Conservation (phyloP, 495 filamentous ascomycete genomes). For the Massariosphaeria phaeospora region DNA sequence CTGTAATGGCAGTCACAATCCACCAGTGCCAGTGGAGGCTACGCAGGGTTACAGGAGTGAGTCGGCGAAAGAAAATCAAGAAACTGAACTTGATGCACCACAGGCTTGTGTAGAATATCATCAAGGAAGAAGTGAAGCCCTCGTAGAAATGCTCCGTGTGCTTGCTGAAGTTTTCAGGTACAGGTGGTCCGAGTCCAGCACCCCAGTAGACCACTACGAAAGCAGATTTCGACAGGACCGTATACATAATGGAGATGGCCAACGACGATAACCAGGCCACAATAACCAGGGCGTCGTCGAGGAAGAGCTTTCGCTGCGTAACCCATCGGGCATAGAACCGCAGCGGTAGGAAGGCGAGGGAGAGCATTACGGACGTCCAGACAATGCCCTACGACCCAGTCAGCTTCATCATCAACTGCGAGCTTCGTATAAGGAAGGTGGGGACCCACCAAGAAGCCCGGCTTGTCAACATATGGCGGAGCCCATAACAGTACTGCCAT, state of each 20-base stretch:
- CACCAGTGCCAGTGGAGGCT: not conserved
- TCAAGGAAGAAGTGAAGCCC: no score
- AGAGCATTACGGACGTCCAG: not conserved
- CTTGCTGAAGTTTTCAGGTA: not conserved
- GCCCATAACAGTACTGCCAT: no score
- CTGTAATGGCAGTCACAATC: not conserved
- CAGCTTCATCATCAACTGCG: no score
- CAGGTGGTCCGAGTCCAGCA: not conserved
- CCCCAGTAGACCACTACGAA: not conserved
- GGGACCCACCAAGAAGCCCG: no score
- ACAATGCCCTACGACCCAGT: not conserved
- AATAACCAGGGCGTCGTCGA: conserved; percentile 9
- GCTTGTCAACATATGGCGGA: no score
- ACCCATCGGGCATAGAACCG: conserved; percentile 1
- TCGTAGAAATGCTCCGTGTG: not conserved
- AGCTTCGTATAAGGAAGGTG: no score
- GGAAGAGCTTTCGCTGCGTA: not conserved
- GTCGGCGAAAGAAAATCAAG: conserved; percentile 36
- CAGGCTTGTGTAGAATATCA: conserved; percentile 33
- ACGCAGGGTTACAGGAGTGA: conserved; percentile 21
- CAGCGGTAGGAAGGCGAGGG: not conserved
- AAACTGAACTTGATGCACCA: conserved; percentile 35
- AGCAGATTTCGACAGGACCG: not conserved
- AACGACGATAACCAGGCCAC: conserved; percentile 6
- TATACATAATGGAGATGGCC: not conserved